Base-by-base conservation (phyloP, 768 basidiomycete genomes). In the Lyophyllum semitale region DNA sequence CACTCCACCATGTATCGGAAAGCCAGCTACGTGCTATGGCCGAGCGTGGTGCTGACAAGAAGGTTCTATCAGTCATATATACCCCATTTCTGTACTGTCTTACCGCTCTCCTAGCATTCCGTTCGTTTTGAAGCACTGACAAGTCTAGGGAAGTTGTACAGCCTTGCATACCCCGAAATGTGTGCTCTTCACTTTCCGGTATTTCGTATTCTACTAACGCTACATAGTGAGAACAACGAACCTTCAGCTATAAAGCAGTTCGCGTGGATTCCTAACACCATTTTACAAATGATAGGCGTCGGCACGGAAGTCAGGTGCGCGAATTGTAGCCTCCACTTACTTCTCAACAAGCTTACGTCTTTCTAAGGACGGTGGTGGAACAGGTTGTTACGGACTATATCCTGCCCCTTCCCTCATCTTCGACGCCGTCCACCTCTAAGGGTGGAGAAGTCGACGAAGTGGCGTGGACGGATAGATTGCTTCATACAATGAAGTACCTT, bases 121-220 rank as follows among this genome's bases (percentile, higher is more conserved):
- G 90, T 93, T 5, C 88, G 89, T 15, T 61, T 74, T 0, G 92
- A 95, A 70, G 93, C 97, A 0, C 77, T 91, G 58, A 85, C 80
- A 30, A 84, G 84, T 13, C 71, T 96, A 0, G 92, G 88, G 4
- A 88, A 83, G 60, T 72, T 98, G 1, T 98, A 90, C 68, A 82
- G 80, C 57, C 73, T 89, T 12, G 94, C 95, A 0, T 95, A 87
- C 69, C 83, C 89, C 0, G 94, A 97, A 68, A 95, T 99, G 94
- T 97, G 60, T 55, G 91, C 72, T n/a, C 26, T 48, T 42, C 25
- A 30, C 13, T 46, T 44, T 37, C 46, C 29, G n/a, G 15, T n/a
- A 18, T 18, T 20, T 11, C 26, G 13, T n/a, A n/a, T 40, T 20
- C 48, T 27, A 55, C 61, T 18, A 63, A 32, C 40, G n/a, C 17